Evolutionary conservation across 108 stramenopile species (phyloP).

Genomic region (Pseudonitzschia delicatissima): DNA sequence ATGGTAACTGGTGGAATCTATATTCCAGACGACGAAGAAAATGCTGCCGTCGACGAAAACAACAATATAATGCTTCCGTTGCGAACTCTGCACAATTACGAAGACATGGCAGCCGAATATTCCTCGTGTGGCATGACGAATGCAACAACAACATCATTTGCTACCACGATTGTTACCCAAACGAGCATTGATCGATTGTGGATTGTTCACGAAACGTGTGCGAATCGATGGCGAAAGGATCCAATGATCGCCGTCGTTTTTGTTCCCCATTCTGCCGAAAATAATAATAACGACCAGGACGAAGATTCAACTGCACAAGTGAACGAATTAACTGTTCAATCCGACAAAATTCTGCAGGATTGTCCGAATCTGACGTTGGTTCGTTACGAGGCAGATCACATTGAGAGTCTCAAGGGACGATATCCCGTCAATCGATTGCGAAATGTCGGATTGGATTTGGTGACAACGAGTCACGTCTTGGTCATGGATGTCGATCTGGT

Average conservation of each 20-base stretch:
- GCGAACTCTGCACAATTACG: conserved; percentile 27
- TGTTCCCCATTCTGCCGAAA: conserved; percentile 21
- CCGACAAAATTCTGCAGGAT: background rate
- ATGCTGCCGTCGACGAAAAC: background rate
- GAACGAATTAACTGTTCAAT: background rate
- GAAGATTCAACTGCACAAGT: background rate
- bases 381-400: conserved; percentile 31
- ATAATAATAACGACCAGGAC: background rate
- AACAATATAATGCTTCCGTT: background rate
- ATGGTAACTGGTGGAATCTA: background rate
- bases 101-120: background rate
- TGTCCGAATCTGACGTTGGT: conserved; percentile 64
- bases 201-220: conserved; percentile 69
- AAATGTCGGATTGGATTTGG: conserved; percentile 79
- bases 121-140: conserved; percentile 16
- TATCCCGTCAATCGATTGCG: conserved; percentile 93
- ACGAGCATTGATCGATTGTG: conserved; percentile 68
- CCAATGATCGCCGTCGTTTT: conserved; percentile 75
- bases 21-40: background rate
- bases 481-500: conserved; percentile 91
- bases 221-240: conserved; percentile 57
- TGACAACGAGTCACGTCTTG: conserved; percentile 83
- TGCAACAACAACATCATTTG: background rate
- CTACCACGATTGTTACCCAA: conserved; percentile 52
- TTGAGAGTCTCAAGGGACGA: conserved; percentile 15